Conservation (phyloP, 768 basidiomycete genomes). For the Trametes meyenii region DNA sequence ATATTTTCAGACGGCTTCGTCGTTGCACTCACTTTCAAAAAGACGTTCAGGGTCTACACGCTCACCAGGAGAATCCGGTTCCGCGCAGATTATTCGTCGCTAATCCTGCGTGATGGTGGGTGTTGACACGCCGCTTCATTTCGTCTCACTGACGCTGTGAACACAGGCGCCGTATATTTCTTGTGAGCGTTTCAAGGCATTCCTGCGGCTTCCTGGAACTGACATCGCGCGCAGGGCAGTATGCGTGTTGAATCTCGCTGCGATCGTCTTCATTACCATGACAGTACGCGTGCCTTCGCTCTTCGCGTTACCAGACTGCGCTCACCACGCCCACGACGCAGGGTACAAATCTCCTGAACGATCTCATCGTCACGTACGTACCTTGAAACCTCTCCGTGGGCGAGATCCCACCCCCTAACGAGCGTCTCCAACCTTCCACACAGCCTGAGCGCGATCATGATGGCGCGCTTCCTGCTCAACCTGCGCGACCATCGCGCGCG, state of each 20-base stretch:
- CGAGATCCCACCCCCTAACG: background rate
- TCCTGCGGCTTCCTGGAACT: too few species aligned
- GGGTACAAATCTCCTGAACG: constrained; percentile 20
- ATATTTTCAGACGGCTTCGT: constrained; percentile 23
- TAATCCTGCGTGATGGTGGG: constrained; percentile 18
- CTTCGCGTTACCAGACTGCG: too few species aligned
- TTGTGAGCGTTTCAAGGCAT: background rate
- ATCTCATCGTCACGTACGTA: constrained; percentile 18
- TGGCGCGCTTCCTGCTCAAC: constrained; percentile 23
- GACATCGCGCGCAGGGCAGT: background rate
- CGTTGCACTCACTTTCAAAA: constrained; percentile 21
- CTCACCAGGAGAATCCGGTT: constrained; percentile 5
- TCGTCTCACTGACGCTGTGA: background rate
- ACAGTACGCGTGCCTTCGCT: background rate
- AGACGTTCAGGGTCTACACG: constrained; percentile 9
- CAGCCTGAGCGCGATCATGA: constrained; percentile 22
- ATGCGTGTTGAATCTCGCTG: constrained; percentile 13
- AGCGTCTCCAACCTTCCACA: background rate
- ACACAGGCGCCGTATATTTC: constrained; percentile 17
- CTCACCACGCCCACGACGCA: background rate
- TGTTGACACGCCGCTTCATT: background rate
- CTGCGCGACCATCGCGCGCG: constrained; percentile 16
- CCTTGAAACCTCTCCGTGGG: too few species aligned
- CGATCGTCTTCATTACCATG: constrained; percentile 9
- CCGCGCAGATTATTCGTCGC: constrained; percentile 6